Conservation (phyloP, 73 alveolate species). For the Paramecium pentaurelia region DNA sequence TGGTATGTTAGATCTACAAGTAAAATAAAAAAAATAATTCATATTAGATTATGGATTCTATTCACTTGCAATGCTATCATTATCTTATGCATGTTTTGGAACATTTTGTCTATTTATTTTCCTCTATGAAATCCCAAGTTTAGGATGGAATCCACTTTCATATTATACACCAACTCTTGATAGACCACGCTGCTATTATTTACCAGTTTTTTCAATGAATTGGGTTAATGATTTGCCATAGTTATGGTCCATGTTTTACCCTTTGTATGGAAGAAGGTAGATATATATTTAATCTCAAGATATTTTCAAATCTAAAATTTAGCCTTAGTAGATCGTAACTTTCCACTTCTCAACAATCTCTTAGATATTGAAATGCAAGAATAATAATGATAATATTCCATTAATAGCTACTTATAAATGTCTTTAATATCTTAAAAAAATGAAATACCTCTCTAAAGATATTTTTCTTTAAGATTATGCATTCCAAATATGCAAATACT, state of each 20-base stretch:
- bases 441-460: no score
- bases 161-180: conserved; percentile 52
- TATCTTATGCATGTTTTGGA: not conserved
- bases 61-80: not conserved
- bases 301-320: conserved; percentile 26
- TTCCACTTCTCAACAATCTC: not conserved
- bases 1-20: conserved; percentile 15
- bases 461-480: no score
- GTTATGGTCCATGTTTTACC: conserved; percentile 62
- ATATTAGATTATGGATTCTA: conserved; percentile 38
- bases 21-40: not conserved
- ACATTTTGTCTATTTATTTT: not conserved
- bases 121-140: conserved; percentile 45
- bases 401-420: not conserved
- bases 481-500: no score
- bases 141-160: conserved; percentile 44
- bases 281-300: not conserved
- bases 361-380: conserved; percentile 19
- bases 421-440: no score
- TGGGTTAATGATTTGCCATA: conserved; percentile 58
- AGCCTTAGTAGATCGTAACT: conserved; percentile 21
- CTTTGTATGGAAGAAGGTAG: conserved; percentile 52
- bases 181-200: conserved; percentile 48
- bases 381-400: not conserved
- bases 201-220: conserved; percentile 46